phyloP scores from a whole-genome alignment of 2,329 filamentous ascomycete genomes.

The Aspergillus tubingensis region DNA sequence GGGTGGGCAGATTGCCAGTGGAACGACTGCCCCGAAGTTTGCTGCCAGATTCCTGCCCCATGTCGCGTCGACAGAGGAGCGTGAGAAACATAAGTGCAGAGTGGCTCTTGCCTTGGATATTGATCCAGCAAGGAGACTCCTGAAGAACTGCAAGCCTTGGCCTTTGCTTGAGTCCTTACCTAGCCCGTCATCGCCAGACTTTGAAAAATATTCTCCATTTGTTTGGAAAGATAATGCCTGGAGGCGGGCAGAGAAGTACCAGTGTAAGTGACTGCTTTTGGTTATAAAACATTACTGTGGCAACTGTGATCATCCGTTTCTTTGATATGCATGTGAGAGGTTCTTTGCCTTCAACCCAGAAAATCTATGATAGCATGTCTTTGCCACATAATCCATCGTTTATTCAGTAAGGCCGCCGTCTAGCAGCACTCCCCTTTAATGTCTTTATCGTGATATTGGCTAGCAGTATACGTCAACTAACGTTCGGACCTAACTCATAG shows the following conservation, averaged over 20 bases:
- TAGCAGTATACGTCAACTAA: not conserved
- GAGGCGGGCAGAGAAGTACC: conserved; percentile 33
- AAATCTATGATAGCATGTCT: not conserved
- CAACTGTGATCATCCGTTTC: too few species aligned
- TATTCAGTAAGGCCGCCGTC: not conserved
- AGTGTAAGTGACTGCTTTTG: conserved; percentile 34
- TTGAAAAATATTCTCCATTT: conserved; percentile 36
- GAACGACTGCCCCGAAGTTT: conserved; percentile 69
- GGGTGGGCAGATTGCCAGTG: conserved; percentile 65
- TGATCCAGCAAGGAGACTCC: conserved; percentile 66
- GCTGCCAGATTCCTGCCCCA: conserved; percentile 58
- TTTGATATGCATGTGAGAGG: not conserved
- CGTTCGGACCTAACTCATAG: conserved; percentile 15
- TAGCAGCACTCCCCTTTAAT: not conserved
- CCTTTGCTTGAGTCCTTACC: conserved; percentile 25
- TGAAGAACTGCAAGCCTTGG: conserved; percentile 54
- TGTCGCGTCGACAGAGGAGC: conserved; percentile 58
- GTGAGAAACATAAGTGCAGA: conserved; percentile 69
- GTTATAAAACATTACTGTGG: not conserved
- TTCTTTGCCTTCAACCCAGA: too few species aligned
- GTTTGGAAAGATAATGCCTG: conserved; percentile 45
- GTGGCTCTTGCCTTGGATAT: conserved; percentile 81
- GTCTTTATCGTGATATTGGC: not conserved
- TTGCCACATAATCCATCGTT: not conserved
- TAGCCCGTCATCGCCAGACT: conserved; percentile 28